Evolutionary conservation across 2,329 filamentous ascomycete genomes (phyloP).

Genomic region (Verticillium alfalfae): DNA sequence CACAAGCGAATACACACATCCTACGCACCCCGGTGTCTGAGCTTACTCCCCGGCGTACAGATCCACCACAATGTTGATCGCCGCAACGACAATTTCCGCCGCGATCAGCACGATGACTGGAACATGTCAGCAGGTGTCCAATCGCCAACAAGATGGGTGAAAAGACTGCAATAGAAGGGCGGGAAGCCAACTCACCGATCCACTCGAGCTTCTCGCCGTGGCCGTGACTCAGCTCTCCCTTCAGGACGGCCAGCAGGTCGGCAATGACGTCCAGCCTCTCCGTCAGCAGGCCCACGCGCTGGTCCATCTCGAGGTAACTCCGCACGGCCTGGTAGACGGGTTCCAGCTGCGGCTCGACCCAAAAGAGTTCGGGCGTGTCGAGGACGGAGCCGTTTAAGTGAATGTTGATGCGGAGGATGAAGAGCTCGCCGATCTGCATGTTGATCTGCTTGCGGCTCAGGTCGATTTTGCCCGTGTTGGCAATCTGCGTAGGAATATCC

Average conservation of each 20-base stretch:
- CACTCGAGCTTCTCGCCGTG: conserved; percentile 86
- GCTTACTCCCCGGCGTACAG: conserved; percentile 56
- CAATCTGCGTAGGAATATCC: conserved; percentile 88
- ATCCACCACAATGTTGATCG: conserved; percentile 92
- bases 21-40: not conserved
- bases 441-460: conserved; percentile 89
- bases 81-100: conserved; percentile 88
- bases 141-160: not conserved
- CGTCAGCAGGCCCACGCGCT: conserved; percentile 81
- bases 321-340: conserved; percentile 94
- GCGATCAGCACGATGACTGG: conserved; percentile 91
- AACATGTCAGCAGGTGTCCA: conserved; percentile 8
- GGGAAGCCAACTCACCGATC: conserved; percentile 60
- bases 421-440: conserved; percentile 98
- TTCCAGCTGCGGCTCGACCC: conserved; percentile 94
- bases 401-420: conserved; percentile 96
- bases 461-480: conserved; percentile 84
- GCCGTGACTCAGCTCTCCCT: conserved; percentile 91
- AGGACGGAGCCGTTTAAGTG: conserved; percentile 95
- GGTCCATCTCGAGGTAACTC: conserved; percentile 97
- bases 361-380: conserved; percentile 95
- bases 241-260: conserved; percentile 85
- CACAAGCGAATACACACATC: not conserved
- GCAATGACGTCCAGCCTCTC: conserved; percentile 90
- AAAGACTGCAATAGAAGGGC: not conserved